Evolutionary conservation across 2,329 filamentous ascomycete genomes (phyloP), one percentile per base, ranked within the genome.

Genomic region (Aaosphaeria arxii): DNA sequence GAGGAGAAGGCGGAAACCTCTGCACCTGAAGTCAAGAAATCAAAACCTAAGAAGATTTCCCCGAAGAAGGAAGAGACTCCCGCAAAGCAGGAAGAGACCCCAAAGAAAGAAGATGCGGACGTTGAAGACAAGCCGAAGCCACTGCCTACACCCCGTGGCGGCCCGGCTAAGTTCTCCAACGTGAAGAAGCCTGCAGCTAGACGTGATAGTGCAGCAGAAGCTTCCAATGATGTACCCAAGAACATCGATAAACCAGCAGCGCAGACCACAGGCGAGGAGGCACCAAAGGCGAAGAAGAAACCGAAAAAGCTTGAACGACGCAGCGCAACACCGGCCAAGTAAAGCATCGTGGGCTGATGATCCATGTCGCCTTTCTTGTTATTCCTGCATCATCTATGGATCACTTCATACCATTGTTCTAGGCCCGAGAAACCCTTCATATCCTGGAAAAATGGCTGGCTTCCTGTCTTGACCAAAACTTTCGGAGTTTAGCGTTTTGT

Each of bases 301-400:
- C 68, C 68, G 4, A 70, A 67, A 59, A 71, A 71, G 41, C 53
- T 71, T 13, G 59, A 71, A 45, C 57, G 66, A 5, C 43, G 43
- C 11, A 40, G 39, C 24, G 33, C 33, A n/a, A 36, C 17, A 24
- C 17, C 17, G 3, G 17, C 17, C 17, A 24, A 24, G 17, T 24
- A 24, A 24, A 24, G 17, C 17, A 24, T 24, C 17, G 17, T 24
- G 17, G 17, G 17, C 17, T 24, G 17, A 24, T 24, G 17, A 24
- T 24, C 17, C 17, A 24, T 24, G 17, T 24, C 17, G 17, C 17
- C 17, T 24, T 24, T 24, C 17, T 24, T 24, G 17, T 24, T 24
- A 24, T 24, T 24, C 17, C 17, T 24, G 17, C 17, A 24, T 24
- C 17, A 24, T 24, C 17, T 24, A 24, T 24, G 17, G 17, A 24